Evolutionary conservation across 2,329 filamentous ascomycete species (phyloP).

Genomic region (Lachnellula subtilissima): DNA sequence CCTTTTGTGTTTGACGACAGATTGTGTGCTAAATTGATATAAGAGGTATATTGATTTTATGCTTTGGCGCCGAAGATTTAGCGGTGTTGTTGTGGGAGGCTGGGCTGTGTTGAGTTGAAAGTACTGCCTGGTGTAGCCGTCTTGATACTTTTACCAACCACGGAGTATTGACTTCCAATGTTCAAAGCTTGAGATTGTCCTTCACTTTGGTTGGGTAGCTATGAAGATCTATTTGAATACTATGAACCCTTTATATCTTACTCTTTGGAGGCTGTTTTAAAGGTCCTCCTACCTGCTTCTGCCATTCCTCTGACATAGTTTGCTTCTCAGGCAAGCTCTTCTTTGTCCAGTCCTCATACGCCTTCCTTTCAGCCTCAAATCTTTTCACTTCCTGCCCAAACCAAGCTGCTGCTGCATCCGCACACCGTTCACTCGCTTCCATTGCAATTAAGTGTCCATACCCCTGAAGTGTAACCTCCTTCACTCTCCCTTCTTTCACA

Average conservation of each 20-base stretch:
- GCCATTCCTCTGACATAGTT: conserved; percentile 51
- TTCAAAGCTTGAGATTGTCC: too few relatives aligned
- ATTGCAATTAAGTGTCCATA: conserved; percentile 80
- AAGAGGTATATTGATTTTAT: too few relatives aligned
- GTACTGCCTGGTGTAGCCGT: too few relatives aligned
- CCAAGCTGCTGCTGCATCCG: conserved; percentile 54
- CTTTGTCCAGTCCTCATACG: conserved; percentile 51
- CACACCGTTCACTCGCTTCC: conserved; percentile 67
- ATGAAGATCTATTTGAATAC: too few relatives aligned
- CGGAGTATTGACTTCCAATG: too few relatives aligned
- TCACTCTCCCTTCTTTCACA: conserved; percentile 59
- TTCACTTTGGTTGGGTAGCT: too few relatives aligned
- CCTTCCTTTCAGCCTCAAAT: conserved; percentile 53
- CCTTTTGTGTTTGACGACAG: too few relatives aligned
- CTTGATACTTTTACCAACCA: too few relatives aligned
- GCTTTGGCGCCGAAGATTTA: too few relatives aligned
- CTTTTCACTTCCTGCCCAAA: conserved; percentile 50
- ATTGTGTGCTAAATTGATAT: too few relatives aligned
- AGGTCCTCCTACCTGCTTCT: conserved; percentile 30
- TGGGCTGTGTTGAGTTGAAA: too few relatives aligned
- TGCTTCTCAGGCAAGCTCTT: conserved; percentile 50
- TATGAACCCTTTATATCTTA: conserved; percentile 8
- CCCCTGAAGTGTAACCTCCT: conserved; percentile 56
- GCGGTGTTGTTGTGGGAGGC: too few relatives aligned
- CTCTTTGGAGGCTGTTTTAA: conserved; percentile 6